These are phyloP conservation scores for Cichorium intybus DNA, from an alignment of 140 eudicot species.

Conservation along the genomic window DNA sequence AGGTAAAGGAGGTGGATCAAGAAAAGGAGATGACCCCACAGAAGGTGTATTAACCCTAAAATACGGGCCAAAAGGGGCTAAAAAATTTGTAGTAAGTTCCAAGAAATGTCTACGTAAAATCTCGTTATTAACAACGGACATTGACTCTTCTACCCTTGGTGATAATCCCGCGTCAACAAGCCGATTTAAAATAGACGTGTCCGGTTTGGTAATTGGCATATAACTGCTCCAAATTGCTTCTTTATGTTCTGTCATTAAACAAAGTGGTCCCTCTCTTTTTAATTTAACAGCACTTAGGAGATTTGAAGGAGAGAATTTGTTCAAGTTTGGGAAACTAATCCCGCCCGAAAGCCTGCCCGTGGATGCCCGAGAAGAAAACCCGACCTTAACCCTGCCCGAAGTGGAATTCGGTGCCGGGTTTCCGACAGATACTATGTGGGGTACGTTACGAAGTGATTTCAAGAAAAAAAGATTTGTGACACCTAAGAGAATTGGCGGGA, in stretches of 20 bases:
- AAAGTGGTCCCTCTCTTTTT: slow-evolving; percentile 90
- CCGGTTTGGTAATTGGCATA: slow-evolving; percentile 80
- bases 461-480: slow-evolving; percentile 90
- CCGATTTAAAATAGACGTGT: slow-evolving; percentile 86
- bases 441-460: slow-evolving; percentile 75
- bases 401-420: slow-evolving; percentile 61
- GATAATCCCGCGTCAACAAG: slow-evolving; percentile 94
- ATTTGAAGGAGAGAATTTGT: slow-evolving; percentile 77
- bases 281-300: slow-evolving; percentile 75
- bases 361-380: slow-evolving; percentile 52
- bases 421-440: slow-evolving; percentile 89
- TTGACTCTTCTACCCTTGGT: slow-evolving; percentile 95
- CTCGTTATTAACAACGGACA: slow-evolving; percentile 98
- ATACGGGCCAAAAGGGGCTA: slow-evolving; percentile 96
- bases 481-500: slow-evolving; percentile 88
- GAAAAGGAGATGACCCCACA: slow-evolving; percentile 87
- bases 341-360: slow-evolving; percentile 49
- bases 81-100: slow-evolving; percentile 92
- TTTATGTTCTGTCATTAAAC: slow-evolving; percentile 93
- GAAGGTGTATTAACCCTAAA: slow-evolving; percentile 80
- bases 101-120: slow-evolving; percentile 89
- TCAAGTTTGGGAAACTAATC: slow-evolving; percentile 54
- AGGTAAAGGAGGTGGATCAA: slow-evolving; percentile 87
- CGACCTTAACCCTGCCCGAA: slow-evolving; percentile 51
- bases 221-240: slow-evolving; percentile 90